Percentiles rank a stretch among this genome's conserved stretches.
Conservation (phyloP, 169 alveolate genomes). For the Neospora caninum region DNA sequence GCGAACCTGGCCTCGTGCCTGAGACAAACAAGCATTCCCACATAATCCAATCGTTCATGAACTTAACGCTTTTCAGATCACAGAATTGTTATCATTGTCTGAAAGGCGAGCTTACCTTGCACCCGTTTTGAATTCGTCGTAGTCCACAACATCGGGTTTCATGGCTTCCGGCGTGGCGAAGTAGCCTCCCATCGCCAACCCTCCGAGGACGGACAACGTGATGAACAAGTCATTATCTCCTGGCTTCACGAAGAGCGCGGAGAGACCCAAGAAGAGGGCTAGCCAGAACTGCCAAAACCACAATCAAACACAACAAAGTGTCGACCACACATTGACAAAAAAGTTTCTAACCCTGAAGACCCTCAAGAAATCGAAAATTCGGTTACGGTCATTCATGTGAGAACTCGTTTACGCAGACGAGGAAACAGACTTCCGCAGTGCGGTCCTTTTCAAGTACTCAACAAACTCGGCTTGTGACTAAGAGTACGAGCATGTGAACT, state of each 20-base stretch:
- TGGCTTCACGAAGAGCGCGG: constrained; percentile 44
- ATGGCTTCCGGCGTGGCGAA: constrained; percentile 59
- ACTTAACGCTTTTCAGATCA: background rate
- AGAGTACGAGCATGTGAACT: background rate
- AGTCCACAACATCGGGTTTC: constrained; percentile 66
- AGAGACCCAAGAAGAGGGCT: constrained; percentile 24
- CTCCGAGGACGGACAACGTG: constrained; percentile 48
- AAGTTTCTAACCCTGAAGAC: background rate
- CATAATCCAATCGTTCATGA: background rate
- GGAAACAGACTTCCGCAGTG: too few relatives aligned
- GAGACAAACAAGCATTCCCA: background rate
- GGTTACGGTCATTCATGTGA: too few relatives aligned
- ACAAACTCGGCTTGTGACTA: too few relatives aligned
- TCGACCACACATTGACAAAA: background rate
- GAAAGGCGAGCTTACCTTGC: constrained; percentile 27
- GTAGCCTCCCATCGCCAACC: constrained; percentile 58
- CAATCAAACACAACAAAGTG: background rate
- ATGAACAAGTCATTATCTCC: constrained; percentile 43
- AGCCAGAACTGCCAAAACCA: constrained; percentile 14
- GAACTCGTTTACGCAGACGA: too few relatives aligned
- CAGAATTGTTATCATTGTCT: background rate
- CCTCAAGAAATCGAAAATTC: too few relatives aligned
- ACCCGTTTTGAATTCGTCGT: constrained; percentile 62
- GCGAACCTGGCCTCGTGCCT: constrained; percentile 56
- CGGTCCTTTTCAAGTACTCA: too few relatives aligned